Base-by-base conservation (phyloP, 2,329 filamentous ascomycete genomes). In the Verticillium zaregamsianum region DNA sequence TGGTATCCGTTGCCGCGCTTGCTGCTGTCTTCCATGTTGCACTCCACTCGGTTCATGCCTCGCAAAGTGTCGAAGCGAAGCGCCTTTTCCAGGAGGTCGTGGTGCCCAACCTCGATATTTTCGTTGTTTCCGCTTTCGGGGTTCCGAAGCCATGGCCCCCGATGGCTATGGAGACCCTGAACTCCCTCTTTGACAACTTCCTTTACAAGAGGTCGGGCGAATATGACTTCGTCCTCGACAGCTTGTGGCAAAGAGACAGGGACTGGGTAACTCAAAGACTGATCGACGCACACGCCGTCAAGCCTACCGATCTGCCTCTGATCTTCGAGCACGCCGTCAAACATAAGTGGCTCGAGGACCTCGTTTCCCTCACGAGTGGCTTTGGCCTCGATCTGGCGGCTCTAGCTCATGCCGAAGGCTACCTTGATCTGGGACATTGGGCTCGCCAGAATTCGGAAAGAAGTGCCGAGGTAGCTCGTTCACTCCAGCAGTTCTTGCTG, bases 301-400 rank as follows among this genome's bases (percentile, higher is more conserved):
- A 91, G 70, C 90, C 78, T n/a, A 72, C 74, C 5, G 78, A 80
- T 62, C 68, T 80, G 23, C 75, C 76, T 1, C 68, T 79, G 8
- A 73, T 80, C 28, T 79, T 79, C 31, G 78, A 80, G 60, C 92
- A 96, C 70, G 91, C 92, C 2, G 79, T 91, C 39, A 88, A 90
- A 69, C 90, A 95, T 69, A 85, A 86, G 45, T 98, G 94, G 94
- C 82, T 96, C 5, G 90, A 94, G 61, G 87, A 91, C 59, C 80
- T 98, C 25, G 86, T 93, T 20, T 88, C 89, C 65, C 84, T 93
- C 49, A 87, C 88, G 5, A 96, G 90, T 68, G 92, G 91, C 0
- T 92, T 98, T 70, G 92, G 91, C 11, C 84, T 97, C 63, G 94
- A 98, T 72, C 84, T 98, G 56, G 91, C 92, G 17, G 91, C 93